A percentile compares a stretch with the other conserved stretches of the same genome.
These are phyloP conservation scores for Ilyonectria robusta DNA, from an alignment of 2,329 filamentous ascomycete genomes.

Conservation along the genomic window DNA sequence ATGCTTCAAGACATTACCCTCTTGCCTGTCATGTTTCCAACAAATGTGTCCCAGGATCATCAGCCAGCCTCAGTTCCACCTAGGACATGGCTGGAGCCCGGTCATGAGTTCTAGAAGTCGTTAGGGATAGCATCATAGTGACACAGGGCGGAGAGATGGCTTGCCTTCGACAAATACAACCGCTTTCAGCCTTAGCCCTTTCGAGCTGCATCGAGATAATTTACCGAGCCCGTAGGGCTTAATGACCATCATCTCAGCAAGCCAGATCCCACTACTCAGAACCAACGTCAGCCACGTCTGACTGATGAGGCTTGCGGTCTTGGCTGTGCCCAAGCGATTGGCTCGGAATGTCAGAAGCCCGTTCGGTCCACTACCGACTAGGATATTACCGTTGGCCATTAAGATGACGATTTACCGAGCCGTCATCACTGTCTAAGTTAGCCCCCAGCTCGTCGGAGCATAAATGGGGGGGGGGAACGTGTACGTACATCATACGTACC, in stretches of 20 bases:
- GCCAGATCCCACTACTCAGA: not conserved
- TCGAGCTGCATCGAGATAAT: not conserved
- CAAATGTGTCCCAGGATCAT: not conserved
- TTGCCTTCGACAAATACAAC: not conserved
- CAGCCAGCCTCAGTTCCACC: not conserved
- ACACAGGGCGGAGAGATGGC: not conserved
- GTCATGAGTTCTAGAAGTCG: not conserved
- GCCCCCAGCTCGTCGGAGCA: too few relatives aligned
- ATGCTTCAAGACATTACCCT: not conserved
- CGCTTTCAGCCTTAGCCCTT: not conserved
- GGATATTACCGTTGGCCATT: not conserved
- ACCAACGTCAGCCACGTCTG: constrained; percentile 1
- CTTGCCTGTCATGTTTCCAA: not conserved
- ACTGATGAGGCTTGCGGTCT: not conserved
- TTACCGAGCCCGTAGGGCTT: not conserved
- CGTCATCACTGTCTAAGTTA: not conserved
- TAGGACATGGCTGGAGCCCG: not conserved
- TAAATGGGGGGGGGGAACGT: not conserved
- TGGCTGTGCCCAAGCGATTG: not conserved
- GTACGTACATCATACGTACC: too few relatives aligned
- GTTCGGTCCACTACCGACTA: not conserved
- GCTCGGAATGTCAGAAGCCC: not conserved
- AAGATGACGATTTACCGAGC: not conserved
- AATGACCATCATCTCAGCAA: not conserved
- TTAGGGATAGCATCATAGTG: not conserved